phyloP scores from a whole-genome alignment of 805 yeast species.

The Kluyveromyces nonfermentans region DNA sequence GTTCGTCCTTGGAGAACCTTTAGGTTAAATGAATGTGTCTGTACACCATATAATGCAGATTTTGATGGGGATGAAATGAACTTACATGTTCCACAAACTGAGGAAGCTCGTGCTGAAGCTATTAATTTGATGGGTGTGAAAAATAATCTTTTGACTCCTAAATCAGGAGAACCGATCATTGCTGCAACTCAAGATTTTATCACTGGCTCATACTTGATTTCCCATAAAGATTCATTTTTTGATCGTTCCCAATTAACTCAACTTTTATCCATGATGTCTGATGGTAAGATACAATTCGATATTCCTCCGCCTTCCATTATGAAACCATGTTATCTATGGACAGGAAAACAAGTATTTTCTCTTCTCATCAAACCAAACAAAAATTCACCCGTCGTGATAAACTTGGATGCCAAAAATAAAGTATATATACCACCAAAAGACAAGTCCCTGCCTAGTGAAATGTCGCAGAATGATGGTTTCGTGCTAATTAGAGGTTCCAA shows the following conservation, averaged over 20 bases:
- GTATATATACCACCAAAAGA: conserved; percentile 69
- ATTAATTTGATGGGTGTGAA: conserved; percentile 97
- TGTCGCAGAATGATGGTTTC: conserved; percentile 97
- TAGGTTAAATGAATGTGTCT: conserved; percentile 94
- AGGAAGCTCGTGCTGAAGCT: conserved; percentile 99
- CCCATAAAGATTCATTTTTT: conserved; percentile 88
- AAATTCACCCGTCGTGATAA: conserved; percentile 69
- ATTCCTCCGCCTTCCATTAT: conserved; percentile 90
- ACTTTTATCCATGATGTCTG: conserved; percentile 90
- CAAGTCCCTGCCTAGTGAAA: conserved; percentile 68
- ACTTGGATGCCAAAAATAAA: conserved; percentile 89
- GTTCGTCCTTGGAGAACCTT: conserved; percentile 98
- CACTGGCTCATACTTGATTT: conserved; percentile 87
- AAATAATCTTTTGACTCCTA: conserved; percentile 87
- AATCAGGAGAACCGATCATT: conserved; percentile 97
- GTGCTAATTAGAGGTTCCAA: conserved; percentile 85
- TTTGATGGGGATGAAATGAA: conserved; percentile 99
- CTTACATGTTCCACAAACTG: conserved; percentile 96
- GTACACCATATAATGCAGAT: conserved; percentile 99
- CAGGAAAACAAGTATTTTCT: conserved; percentile 93
- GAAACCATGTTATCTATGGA: conserved; percentile 89
- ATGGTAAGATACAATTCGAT: conserved; percentile 79
- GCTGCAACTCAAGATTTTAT: conserved; percentile 99
- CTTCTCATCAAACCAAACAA: conserved; percentile 77
- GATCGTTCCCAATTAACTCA: conserved; percentile 81